These are phyloP conservation scores for Trichoderma erinaceum DNA, from an alignment of 495 filamentous ascomycete genomes.

Conservation along the genomic window DNA sequence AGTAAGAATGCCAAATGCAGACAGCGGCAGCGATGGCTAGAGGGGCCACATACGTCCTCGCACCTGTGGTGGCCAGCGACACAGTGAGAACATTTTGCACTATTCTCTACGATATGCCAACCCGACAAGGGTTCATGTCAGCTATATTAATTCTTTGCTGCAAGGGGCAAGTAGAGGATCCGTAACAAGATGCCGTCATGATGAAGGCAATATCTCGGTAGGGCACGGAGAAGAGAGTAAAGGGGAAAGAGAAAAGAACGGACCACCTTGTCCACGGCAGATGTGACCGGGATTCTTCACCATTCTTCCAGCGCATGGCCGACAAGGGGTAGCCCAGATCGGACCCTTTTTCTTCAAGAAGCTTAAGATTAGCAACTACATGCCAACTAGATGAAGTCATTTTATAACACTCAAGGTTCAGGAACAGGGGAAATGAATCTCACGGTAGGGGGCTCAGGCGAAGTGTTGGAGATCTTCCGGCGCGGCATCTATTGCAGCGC, in stretches of 20 bases:
- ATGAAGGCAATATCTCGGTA: not conserved
- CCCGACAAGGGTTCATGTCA: not conserved
- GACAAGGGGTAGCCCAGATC: not conserved
- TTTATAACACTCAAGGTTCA: too few species aligned
- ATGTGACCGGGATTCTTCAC: not conserved
- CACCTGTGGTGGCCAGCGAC: conserved; percentile 9
- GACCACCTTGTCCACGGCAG: conserved; percentile 7
- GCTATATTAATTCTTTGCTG: not conserved
- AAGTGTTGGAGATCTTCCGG: not conserved
- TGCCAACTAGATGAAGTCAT: too few species aligned
- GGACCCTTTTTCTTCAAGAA: not conserved
- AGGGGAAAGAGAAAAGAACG: not conserved
- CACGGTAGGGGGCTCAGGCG: not conserved
- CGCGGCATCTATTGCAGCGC: not conserved
- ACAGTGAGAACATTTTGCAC: conserved; percentile 11
- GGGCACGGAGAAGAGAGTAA: not conserved
- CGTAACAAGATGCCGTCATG: not conserved
- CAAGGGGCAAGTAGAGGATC: not conserved
- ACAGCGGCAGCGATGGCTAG: not conserved
- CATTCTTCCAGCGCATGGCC: conserved; percentile 1
- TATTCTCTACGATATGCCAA: not conserved
- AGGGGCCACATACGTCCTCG: conserved; percentile 12
- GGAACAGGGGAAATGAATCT: not conserved
- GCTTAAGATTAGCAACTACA: too few species aligned
- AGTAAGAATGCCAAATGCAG: not conserved